Evolutionary conservation across 2,329 filamentous ascomycete genomes (phyloP).

Genomic region (Corynespora cassiicola): DNA sequence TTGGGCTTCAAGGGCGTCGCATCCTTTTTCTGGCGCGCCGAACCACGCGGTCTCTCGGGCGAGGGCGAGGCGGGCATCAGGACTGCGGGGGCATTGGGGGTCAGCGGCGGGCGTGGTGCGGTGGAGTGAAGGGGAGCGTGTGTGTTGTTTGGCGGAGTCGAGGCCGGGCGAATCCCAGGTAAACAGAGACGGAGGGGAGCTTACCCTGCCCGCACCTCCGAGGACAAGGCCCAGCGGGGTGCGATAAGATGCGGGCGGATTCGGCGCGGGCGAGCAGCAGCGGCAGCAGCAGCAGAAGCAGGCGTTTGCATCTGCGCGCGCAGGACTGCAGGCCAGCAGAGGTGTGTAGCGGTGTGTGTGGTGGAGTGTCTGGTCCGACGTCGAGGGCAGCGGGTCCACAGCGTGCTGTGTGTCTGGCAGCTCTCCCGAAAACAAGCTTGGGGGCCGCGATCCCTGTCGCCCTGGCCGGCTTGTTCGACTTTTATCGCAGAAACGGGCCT

Average conservation of each 20-base stretch:
- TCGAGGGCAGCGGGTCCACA: no score
- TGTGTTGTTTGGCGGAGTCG: slow-evolving; percentile 12
- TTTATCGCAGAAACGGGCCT: no score
- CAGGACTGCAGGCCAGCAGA: no score
- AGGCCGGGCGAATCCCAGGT: neutral
- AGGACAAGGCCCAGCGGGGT: neutral
- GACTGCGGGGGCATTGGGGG: slow-evolving; percentile 11
- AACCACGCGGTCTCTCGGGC: slow-evolving; percentile 11
- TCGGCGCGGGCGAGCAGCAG: slow-evolving; percentile 1
- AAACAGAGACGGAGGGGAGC: slow-evolving; percentile 6
- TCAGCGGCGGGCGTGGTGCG: slow-evolving; percentile 12
- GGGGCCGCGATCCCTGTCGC: no score
- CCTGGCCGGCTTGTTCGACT: no score
- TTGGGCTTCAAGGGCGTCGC: slow-evolving; percentile 36
- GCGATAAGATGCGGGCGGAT: neutral
- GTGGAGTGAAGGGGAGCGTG: slow-evolving; percentile 4
- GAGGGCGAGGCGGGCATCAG: slow-evolving; percentile 13
- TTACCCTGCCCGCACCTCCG: slow-evolving; percentile 3
- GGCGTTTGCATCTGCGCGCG: no score
- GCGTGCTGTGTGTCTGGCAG: no score
- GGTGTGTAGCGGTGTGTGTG: no score
- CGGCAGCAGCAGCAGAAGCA: no score
- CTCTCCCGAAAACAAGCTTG: no score
- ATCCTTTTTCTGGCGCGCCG: slow-evolving; percentile 31
- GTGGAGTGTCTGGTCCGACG: no score